These are phyloP conservation scores for Aplosporella prunicola DNA, from an alignment of 2,329 filamentous ascomycete species.

Conservation along the genomic window DNA sequence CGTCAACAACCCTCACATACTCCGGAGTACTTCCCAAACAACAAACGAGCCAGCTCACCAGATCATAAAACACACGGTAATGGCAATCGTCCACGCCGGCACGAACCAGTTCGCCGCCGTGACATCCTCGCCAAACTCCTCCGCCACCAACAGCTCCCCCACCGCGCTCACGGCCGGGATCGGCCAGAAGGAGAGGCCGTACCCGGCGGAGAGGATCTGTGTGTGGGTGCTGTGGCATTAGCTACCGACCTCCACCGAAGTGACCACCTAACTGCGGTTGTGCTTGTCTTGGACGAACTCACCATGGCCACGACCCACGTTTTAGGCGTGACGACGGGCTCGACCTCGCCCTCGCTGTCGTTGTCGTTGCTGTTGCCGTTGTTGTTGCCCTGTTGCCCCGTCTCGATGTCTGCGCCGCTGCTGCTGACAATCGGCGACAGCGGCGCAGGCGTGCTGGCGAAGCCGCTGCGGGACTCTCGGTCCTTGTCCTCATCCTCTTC, in stretches of 20 bases:
- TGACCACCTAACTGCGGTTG: no score
- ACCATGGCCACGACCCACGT: slow-evolving; percentile 4
- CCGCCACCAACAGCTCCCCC: slow-evolving; percentile 14
- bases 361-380: no score
- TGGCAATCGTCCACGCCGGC: slow-evolving; percentile 16
- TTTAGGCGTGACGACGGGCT: slow-evolving; percentile 4
- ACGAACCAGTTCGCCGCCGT: slow-evolving; percentile 17
- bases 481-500: no score
- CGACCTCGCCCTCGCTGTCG: background rate
- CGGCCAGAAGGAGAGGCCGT: slow-evolving; percentile 22
- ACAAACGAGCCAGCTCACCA: background rate
- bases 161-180: slow-evolving; percentile 21
- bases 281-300: background rate
- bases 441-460: no score
- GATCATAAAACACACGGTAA: slow-evolving; percentile 15
- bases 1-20: background rate
- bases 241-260: no score
- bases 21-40: background rate
- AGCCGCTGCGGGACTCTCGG: no score
- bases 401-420: no score
- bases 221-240: no score
- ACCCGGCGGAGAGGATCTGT: slow-evolving; percentile 19
- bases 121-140: slow-evolving; percentile 14
- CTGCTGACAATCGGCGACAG: no score
- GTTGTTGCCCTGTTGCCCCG: no score